Conservation (phyloP, 2,329 filamentous ascomycete species). For the Chrysoporthe puriensis region DNA sequence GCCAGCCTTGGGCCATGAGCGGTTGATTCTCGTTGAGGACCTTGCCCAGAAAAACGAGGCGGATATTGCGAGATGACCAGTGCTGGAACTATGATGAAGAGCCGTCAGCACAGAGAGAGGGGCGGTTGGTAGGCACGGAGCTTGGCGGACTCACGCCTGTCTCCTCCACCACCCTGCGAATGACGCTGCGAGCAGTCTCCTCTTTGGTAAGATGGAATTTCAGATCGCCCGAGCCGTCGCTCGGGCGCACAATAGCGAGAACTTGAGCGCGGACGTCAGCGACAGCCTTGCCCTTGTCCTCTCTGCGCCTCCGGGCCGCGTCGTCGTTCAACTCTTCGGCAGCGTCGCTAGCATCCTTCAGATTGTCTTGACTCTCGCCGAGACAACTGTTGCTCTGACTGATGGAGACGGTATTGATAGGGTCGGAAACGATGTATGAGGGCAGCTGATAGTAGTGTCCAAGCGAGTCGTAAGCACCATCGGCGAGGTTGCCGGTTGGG, state of each 20-base stretch:
- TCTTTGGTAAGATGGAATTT: constrained; percentile 58
- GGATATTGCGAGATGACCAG: constrained; percentile 45
- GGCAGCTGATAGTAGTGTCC: constrained; percentile 73
- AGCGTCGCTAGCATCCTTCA: constrained; percentile 23
- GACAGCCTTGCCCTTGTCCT: constrained; percentile 58
- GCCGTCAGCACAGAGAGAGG: neutral
- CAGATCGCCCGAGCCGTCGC: constrained; percentile 69
- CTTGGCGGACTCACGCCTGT: constrained; percentile 56
- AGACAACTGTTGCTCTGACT: constrained; percentile 28
- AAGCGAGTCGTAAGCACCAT: constrained; percentile 72
- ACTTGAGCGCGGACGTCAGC: constrained; percentile 53
- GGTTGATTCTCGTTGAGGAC: constrained; percentile 71
- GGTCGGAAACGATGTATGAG: constrained; percentile 70
- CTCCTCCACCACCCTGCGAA: constrained; percentile 65
- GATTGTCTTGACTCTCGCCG: constrained; percentile 24
- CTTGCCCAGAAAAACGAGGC: constrained; percentile 80
- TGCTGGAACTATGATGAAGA: constrained; percentile 1
- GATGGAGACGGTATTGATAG: constrained; percentile 54
- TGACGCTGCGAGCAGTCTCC: constrained; percentile 67
- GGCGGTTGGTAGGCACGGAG: neutral
- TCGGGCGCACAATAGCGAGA: constrained; percentile 64
- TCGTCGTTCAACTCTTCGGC: constrained; percentile 37
- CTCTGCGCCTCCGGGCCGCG: constrained; percentile 39
- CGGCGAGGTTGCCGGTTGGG: constrained; percentile 71
- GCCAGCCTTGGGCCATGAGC: constrained; percentile 74